A percentile compares a stretch with the other conserved stretches of the same genome.
Conservation (phyloP, 768 basidiomycete genomes). For the Dacryopinax primogenitus region DNA sequence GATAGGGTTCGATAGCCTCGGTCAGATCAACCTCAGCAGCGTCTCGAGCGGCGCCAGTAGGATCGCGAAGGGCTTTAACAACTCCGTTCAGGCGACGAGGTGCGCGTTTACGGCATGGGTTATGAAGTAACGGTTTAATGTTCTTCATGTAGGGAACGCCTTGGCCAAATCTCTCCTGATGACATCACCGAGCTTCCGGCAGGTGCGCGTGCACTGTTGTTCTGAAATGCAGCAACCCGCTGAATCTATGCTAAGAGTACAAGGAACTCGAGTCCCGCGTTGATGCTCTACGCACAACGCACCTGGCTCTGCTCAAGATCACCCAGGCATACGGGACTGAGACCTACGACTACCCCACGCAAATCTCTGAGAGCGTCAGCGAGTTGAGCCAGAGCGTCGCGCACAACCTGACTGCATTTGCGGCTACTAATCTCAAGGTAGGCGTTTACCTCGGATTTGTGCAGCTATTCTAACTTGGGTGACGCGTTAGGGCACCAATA, state of each 20-base stretch:
- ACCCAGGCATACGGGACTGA: constrained; percentile 81
- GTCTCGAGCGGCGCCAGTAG: constrained; percentile 26
- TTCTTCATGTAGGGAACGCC: constrained; percentile 40
- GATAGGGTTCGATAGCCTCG: constrained; percentile 4
- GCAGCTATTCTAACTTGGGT: not conserved
- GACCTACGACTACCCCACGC: constrained; percentile 58
- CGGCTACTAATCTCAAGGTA: constrained; percentile 67
- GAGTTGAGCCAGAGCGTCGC: constrained; percentile 61
- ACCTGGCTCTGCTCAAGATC: constrained; percentile 66
- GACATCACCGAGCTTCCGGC: constrained; percentile 92
- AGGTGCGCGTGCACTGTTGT: constrained; percentile 34
- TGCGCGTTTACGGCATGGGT: constrained; percentile 9
- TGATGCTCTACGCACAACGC: constrained; percentile 74
- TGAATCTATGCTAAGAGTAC: constrained; percentile 51
- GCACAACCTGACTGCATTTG: constrained; percentile 66
- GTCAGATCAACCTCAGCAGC: constrained; percentile 7
- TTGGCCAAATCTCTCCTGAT: constrained; percentile 78
- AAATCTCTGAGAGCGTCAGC: constrained; percentile 47
- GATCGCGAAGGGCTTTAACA: constrained; percentile 65
- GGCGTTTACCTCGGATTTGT: not conserved
- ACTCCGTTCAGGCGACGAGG: constrained; percentile 70
- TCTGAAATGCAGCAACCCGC: not conserved
- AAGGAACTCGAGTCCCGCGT: constrained; percentile 90
- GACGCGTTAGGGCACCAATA: constrained; percentile 51
- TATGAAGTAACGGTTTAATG: constrained; percentile 9